A percentile compares a stretch with the other conserved stretches of the same genome.
phyloP scores from a whole-genome alignment of 1,284 basidiomycete species.

The Porogramme epimiltina region DNA sequence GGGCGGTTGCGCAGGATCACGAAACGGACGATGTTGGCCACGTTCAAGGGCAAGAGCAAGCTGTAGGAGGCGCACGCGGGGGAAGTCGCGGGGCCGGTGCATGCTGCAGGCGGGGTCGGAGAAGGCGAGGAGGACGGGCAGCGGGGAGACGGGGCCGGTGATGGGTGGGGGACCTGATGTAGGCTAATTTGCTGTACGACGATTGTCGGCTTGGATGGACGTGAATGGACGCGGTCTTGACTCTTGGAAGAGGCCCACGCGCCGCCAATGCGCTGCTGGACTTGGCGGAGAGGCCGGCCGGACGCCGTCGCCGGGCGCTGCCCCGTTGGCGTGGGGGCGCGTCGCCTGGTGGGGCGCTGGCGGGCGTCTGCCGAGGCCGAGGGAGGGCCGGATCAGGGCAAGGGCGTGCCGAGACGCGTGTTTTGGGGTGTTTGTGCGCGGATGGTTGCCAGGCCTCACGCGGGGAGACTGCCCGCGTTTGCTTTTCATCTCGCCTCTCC shows the following conservation, averaged over 20 bases:
- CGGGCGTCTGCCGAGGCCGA: background rate
- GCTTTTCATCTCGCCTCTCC: constrained; percentile 21
- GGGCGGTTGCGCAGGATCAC: constrained; percentile 55
- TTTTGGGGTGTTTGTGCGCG: constrained; percentile 21
- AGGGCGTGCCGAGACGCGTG: constrained; percentile 1
- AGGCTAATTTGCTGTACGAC: background rate
- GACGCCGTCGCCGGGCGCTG: no score
- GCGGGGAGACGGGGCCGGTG: background rate
- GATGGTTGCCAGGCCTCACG: constrained; percentile 21
- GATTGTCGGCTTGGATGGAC: background rate
- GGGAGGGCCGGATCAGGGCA: constrained; percentile 11
- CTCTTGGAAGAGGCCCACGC: no score
- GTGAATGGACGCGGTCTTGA: background rate
- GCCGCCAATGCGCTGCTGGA: no score
- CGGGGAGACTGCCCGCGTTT: constrained; percentile 15
- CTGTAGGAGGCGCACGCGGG: constrained; percentile 28
- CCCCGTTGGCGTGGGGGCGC: no score
- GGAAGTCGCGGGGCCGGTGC: background rate
- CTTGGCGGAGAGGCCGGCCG: no score
- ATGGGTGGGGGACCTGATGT: background rate
- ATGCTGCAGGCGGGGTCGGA: background rate
- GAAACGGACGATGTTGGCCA: constrained; percentile 74
- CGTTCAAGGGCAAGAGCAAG: constrained; percentile 67
- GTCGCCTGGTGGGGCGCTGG: constrained; percentile 2
- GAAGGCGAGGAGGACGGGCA: background rate